phyloP scores from a whole-genome alignment of 2,329 filamentous ascomycete genomes.

The Rachicladosporium sp. region DNA sequence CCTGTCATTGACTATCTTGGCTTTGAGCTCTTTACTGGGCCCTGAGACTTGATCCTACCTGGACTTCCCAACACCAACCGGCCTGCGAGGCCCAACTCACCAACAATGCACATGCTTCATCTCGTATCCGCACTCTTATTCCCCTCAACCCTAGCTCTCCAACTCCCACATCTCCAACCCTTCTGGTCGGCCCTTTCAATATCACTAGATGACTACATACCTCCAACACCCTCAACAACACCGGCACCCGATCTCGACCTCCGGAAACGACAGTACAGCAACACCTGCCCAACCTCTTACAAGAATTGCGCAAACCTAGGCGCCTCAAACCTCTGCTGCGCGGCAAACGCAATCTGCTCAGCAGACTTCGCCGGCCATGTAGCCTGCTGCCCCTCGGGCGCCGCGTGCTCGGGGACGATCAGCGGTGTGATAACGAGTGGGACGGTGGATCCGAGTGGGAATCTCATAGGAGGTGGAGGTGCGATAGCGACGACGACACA shows the following conservation, averaged over 20 bases:
- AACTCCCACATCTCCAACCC: constrained; percentile 16
- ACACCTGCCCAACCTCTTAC: constrained; percentile 40
- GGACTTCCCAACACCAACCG: too few relatives aligned
- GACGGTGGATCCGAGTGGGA: constrained; percentile 9
- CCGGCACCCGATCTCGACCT: background rate
- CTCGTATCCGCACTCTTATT: too few relatives aligned
- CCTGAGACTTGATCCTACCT: too few relatives aligned
- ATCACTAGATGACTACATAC: constrained; percentile 12
- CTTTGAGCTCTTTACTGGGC: too few relatives aligned
- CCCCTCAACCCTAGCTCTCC: constrained; percentile 8
- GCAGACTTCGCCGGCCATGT: constrained; percentile 45
- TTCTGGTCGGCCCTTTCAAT: constrained; percentile 20
- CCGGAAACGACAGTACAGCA: constrained; percentile 10
- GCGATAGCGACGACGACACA: constrained; percentile 10
- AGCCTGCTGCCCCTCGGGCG: constrained; percentile 48
- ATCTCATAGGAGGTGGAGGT: constrained; percentile 9
- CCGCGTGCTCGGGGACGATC: constrained; percentile 46
- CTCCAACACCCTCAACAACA: background rate
- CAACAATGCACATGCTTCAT: too few relatives aligned
- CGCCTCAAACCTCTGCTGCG: constrained; percentile 45
- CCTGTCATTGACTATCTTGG: too few relatives aligned
- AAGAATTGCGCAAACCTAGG: constrained; percentile 40
- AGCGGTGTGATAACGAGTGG: constrained; percentile 23
- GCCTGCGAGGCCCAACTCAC: too few relatives aligned
- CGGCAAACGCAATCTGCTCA: constrained; percentile 39